These are phyloP conservation scores for Penicillium dipodomyicola DNA, from an alignment of 495 filamentous ascomycete species.

Conservation along the genomic window DNA sequence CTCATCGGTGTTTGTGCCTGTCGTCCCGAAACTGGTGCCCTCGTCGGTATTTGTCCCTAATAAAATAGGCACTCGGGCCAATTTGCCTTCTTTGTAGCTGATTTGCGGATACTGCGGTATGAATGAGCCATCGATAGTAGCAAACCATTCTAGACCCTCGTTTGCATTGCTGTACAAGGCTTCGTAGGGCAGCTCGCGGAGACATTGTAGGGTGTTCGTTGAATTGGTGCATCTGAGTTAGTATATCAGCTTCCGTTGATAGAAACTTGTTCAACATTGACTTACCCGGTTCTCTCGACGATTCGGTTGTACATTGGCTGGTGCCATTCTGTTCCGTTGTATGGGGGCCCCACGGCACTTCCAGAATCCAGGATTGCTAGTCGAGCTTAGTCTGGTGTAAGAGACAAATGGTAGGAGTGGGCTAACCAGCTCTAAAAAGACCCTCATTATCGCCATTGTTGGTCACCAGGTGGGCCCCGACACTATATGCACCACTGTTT, in stretches of 20 bases:
- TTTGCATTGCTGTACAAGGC: slow-evolving; percentile 55
- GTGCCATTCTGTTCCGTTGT: slow-evolving; percentile 42
- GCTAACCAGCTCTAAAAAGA: slow-evolving; percentile 34
- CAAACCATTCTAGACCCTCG: slow-evolving; percentile 40
- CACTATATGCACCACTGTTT: slow-evolving; percentile 37
- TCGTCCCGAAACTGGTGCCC: slow-evolving; percentile 47
- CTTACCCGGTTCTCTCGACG: slow-evolving; percentile 33
- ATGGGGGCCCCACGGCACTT: slow-evolving; percentile 38
- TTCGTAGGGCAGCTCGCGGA: slow-evolving; percentile 55
- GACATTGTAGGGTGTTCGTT: slow-evolving; percentile 59
- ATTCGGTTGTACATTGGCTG: slow-evolving; percentile 43
- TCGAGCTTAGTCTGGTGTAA: neutral
- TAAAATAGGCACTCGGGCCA: slow-evolving; percentile 47
- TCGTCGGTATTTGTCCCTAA: slow-evolving; percentile 50
- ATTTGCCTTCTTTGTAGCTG: slow-evolving; percentile 31
- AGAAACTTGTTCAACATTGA: neutral
- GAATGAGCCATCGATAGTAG: slow-evolving; percentile 52
- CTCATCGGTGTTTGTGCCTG: slow-evolving; percentile 42
- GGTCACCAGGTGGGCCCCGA: slow-evolving; percentile 37
- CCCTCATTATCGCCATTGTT: slow-evolving; percentile 37
- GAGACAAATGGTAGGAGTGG: neutral
- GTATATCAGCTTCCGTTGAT: neutral
- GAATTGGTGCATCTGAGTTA: slow-evolving; percentile 53
- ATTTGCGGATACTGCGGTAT: slow-evolving; percentile 43
- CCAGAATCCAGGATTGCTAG: slow-evolving; percentile 70